These are phyloP conservation scores for Pythium phragmitis DNA, from an alignment of 352 stramenopile genomes.

Conservation along the genomic window DNA sequence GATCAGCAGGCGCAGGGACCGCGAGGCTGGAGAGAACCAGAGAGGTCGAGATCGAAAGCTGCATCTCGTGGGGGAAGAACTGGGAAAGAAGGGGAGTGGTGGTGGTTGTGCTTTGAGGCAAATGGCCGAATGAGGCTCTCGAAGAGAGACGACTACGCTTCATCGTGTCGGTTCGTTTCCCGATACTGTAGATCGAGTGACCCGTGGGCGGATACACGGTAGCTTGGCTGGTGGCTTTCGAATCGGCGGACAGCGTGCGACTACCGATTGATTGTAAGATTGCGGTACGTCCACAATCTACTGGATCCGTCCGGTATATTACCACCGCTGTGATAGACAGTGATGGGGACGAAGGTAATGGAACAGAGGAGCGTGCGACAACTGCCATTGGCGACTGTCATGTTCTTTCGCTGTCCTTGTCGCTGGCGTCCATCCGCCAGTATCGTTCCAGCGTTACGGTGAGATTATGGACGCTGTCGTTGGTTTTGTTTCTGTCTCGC, in stretches of 20 bases:
- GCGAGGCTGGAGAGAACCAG: conserved; percentile 31
- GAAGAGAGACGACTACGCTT: no score
- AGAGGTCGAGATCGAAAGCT: conserved; percentile 26
- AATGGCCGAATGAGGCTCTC: conserved; percentile 2
- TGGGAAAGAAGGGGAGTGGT: neutral
- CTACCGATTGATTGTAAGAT: no score
- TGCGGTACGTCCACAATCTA: no score
- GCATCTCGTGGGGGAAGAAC: conserved; percentile 5
- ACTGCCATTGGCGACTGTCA: neutral
- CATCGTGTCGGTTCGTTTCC: no score
- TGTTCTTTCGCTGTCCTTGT: neutral
- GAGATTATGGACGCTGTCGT: neutral
- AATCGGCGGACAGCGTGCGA: no score
- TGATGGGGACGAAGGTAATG: no score
- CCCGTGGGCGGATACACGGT: no score
- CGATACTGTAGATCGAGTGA: neutral
- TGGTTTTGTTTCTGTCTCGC: neutral
- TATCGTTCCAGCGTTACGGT: conserved; percentile 11
- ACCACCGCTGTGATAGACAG: no score
- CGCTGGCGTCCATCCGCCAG: neutral
- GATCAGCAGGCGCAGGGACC: conserved; percentile 11
- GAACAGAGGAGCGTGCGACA: neutral
- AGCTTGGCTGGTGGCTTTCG: no score
- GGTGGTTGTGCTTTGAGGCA: neutral
- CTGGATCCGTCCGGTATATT: no score